A percentile compares a stretch with the other conserved stretches of the same genome.
These are phyloP conservation scores for Vicia villosa DNA, from an alignment of 306 rosid genomes.

Conservation along the genomic window DNA sequence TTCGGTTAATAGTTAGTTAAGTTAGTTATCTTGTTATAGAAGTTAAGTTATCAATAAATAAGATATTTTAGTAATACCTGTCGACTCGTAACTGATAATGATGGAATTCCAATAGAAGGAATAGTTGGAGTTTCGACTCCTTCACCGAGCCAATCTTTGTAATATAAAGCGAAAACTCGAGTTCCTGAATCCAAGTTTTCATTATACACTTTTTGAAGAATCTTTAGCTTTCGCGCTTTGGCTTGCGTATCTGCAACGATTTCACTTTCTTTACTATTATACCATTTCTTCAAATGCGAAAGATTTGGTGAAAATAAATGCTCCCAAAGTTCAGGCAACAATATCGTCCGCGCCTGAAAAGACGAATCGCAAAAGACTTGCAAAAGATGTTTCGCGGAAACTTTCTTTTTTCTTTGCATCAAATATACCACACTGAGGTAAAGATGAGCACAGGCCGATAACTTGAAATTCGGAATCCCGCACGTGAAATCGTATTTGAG, in stretches of 20 bases:
- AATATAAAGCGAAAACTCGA: conserved; percentile 59
- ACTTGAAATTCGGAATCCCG: conserved; percentile 61
- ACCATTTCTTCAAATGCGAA: conserved; percentile 69
- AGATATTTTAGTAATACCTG: background rate
- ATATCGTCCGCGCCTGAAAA: conserved; percentile 59
- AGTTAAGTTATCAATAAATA: background rate
- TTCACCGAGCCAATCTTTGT: conserved; percentile 85
- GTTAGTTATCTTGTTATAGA: background rate
- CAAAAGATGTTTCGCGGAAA: conserved; percentile 78
- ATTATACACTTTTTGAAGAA: conserved; percentile 59
- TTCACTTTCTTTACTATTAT: conserved; percentile 51
- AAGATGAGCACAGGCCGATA: conserved; percentile 92
- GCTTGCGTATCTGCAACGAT: conserved; percentile 40
- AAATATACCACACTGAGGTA: conserved; percentile 73
- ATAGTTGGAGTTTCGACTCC: conserved; percentile 66
- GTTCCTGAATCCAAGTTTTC: conserved; percentile 77
- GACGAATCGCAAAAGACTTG: conserved; percentile 80
- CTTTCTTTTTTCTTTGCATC: conserved; percentile 60
- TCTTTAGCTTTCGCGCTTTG: conserved; percentile 50
- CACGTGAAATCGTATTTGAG: conserved; percentile 53
- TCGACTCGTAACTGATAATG: conserved; percentile 38
- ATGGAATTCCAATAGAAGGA: conserved; percentile 66
- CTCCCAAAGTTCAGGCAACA: conserved; percentile 83
- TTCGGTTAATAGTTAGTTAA: background rate
- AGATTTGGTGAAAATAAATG: conserved; percentile 69